These are phyloP conservation scores for Fremontodendron californicum DNA, from an alignment of 345 rosid genomes.

Conservation along the genomic window DNA sequence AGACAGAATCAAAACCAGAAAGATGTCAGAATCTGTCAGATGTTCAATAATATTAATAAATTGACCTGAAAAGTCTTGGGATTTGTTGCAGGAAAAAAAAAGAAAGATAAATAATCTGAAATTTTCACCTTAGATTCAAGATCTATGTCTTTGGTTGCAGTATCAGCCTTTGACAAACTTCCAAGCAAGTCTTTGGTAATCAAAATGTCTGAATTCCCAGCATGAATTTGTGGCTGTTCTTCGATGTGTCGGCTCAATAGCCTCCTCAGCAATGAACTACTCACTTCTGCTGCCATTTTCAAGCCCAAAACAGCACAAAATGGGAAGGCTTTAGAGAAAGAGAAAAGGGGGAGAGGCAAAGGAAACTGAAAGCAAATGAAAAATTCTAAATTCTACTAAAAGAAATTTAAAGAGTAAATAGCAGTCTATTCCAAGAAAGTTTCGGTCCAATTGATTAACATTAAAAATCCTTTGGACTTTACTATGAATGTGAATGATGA, in stretches of 20 bases:
- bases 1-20: too few species aligned
- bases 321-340: too few species aligned
- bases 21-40: too few species aligned
- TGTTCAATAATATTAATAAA: too few species aligned
- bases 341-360: not conserved
- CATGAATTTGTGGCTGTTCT: slow-evolving; percentile 5
- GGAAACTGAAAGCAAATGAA: too few species aligned
- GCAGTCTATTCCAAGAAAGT: not conserved
- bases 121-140: slow-evolving; percentile 10
- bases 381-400: too few species aligned
- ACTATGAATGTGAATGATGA: not conserved
- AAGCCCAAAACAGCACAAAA: not conserved
- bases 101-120: not conserved
- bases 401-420: not conserved
- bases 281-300: slow-evolving; percentile 14
- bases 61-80: too few species aligned
- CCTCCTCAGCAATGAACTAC: slow-evolving; percentile 9
- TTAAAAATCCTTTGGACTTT: not conserved
- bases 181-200: slow-evolving; percentile 33
- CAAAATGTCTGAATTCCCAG: slow-evolving; percentile 21
- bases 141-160: slow-evolving; percentile 4
- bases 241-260: not conserved
- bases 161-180: slow-evolving; percentile 21
- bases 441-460: not conserved
- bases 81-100: not conserved